These are phyloP conservation scores for Coemansia sp. DNA, from an alignment of 192 early-diverging fungal genomes.

Conservation along the genomic window DNA sequence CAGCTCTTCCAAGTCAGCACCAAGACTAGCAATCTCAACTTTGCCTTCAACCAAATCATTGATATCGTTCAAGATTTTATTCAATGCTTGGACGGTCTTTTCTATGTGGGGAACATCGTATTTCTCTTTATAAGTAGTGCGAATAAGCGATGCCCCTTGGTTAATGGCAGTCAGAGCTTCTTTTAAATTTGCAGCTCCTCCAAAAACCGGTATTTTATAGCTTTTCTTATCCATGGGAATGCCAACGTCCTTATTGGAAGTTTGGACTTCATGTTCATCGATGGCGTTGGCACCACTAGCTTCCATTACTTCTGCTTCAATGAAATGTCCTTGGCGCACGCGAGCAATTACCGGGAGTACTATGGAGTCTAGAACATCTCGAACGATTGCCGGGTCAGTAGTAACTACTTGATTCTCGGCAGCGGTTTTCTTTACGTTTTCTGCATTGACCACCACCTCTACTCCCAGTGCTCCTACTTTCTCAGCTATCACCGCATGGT, in stretches of 20 bases:
- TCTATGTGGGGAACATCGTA: background rate
- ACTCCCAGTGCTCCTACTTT: background rate
- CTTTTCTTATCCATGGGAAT: background rate
- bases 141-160: background rate
- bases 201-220: background rate
- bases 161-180: background rate
- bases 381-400: background rate
- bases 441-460: background rate
- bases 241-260: background rate
- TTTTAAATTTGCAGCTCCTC: background rate
- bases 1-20: background rate
- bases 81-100: background rate
- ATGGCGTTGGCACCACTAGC: background rate
- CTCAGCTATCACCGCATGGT: slow-evolving; percentile 5
- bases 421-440: background rate
- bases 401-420: background rate
- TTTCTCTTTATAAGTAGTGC: background rate
- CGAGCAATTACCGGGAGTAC: background rate
- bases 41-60: background rate
- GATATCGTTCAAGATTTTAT: background rate
- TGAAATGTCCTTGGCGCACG: background rate
- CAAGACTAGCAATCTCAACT: background rate
- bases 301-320: background rate
- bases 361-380: background rate
- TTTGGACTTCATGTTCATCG: background rate